A percentile compares a stretch with the other conserved stretches of the same genome.
phyloP scores from a whole-genome alignment of 164 flowering plant genomes.

The Chloranthus sessilifolius region DNA sequence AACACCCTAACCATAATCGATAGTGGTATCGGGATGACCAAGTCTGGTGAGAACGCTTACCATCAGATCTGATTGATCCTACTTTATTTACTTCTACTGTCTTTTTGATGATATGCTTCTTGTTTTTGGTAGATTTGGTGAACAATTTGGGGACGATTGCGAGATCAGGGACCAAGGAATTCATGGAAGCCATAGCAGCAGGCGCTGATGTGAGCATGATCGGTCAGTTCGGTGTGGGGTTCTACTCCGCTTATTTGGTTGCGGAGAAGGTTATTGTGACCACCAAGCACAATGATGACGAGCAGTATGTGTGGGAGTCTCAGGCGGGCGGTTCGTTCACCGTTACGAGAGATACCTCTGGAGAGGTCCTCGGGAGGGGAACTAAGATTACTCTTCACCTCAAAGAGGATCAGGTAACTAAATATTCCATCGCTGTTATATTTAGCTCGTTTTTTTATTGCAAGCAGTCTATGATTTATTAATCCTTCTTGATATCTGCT shows the following conservation, averaged over 20 bases:
- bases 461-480: too few relatives aligned
- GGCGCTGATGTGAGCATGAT: conserved; percentile 23
- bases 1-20: conserved; percentile 15
- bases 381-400: conserved; percentile 18
- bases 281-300: conserved; percentile 18
- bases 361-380: conserved; percentile 18
- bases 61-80: too few relatives aligned
- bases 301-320: conserved; percentile 18
- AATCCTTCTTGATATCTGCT: too few relatives aligned
- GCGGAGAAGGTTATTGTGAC: conserved; percentile 16
- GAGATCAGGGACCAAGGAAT: conserved; percentile 18
- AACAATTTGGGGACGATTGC: conserved; percentile 22
- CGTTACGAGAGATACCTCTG: conserved; percentile 13
- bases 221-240: conserved; percentile 19
- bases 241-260: conserved; percentile 16
- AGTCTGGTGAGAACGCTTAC: conserved; percentile 7
- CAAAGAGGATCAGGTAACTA: conserved; percentile 15
- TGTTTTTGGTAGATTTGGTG: conserved; percentile 10
- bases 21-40: conserved; percentile 21
- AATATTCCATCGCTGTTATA: background rate
- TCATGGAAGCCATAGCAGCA: conserved; percentile 19
- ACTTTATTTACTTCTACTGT: too few relatives aligned
- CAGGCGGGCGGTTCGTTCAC: conserved; percentile 21
- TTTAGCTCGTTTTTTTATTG: too few relatives aligned
- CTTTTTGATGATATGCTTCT: background rate